A percentile compares a stretch with the other conserved stretches of the same genome.
phyloP scores from a whole-genome alignment of 1,284 basidiomycete species.

The Microbotryum silenes-acaulis region DNA sequence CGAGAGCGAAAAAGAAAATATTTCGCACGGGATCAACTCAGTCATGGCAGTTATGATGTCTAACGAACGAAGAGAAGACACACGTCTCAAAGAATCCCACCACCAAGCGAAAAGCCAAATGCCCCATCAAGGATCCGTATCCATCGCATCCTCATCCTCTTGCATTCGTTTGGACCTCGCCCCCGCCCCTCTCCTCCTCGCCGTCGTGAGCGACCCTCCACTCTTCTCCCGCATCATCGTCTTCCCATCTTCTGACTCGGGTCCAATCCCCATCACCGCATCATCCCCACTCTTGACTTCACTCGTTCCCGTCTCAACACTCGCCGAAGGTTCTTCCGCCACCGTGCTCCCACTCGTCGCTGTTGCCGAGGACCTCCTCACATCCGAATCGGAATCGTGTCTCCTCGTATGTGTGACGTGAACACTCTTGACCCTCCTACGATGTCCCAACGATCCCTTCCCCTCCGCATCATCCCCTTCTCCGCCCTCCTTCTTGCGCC shows the following conservation, averaged over 20 bases:
- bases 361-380: no score
- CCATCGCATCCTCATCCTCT: slow-evolving; percentile 17
- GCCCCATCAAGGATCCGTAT: slow-evolving; percentile 7
- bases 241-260: not conserved
- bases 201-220: not conserved
- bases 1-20: no score
- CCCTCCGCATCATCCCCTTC: not conserved
- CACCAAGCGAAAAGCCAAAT: no score
- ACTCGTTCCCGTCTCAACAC: not conserved
- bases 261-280: not conserved
- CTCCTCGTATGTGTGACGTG: no score
- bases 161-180: not conserved
- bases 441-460: no score
- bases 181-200: not conserved
- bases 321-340: not conserved
- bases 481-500: slow-evolving; percentile 29
- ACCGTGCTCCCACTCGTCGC: no score
- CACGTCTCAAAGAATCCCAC: no score
- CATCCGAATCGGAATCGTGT: no score
- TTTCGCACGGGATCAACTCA: no score
- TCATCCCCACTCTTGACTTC: not conserved
- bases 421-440: no score
- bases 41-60: no score
- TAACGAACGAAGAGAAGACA: no score
- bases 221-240: slow-evolving; percentile 5